Evolutionary conservation across 306 rosid genomes (phyloP).

Genomic region (Pyrus bretschneideri): DNA sequence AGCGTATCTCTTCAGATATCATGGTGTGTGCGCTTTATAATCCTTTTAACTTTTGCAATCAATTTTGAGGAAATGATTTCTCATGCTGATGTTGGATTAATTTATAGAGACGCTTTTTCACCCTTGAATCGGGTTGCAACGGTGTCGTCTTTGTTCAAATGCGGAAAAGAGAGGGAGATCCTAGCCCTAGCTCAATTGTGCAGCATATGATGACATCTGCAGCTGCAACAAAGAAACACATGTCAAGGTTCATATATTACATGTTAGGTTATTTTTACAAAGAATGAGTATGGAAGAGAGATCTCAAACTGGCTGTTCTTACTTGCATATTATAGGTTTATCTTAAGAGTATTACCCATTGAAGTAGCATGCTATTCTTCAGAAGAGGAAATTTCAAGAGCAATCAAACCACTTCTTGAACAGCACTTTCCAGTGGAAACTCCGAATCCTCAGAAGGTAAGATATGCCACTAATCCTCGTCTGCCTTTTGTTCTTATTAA

Average conservation of each 20-base stretch:
- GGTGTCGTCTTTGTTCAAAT: constrained; percentile 90
- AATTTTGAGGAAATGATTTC: not conserved
- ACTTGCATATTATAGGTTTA: constrained; percentile 51
- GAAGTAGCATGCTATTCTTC: constrained; percentile 94
- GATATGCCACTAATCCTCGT: not conserved
- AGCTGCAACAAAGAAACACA: constrained; percentile 75
- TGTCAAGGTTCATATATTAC: constrained; percentile 61
- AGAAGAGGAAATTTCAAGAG: constrained; percentile 83
- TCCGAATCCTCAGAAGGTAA: constrained; percentile 66
- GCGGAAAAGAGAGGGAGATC: constrained; percentile 64
- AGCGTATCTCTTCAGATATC: not conserved
- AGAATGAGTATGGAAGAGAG: constrained; percentile 8
- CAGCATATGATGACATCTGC: constrained; percentile 69
- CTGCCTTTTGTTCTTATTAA: not conserved
- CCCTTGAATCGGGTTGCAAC: constrained; percentile 85
- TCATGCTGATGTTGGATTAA: constrained; percentile 11
- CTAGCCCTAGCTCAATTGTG: constrained; percentile 67
- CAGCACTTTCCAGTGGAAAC: constrained; percentile 65
- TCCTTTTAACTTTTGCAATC: not conserved
- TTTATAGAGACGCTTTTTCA: constrained; percentile 63
- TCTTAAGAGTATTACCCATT: constrained; percentile 79
- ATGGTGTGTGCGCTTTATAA: not conserved
- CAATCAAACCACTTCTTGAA: constrained; percentile 67
- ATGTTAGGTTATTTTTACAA: constrained; percentile 4
- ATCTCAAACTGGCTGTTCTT: constrained; percentile 8